Base-by-base conservation (phyloP, 2,329 filamentous ascomycete genomes). In the Domatiomyces catenatus region DNA sequence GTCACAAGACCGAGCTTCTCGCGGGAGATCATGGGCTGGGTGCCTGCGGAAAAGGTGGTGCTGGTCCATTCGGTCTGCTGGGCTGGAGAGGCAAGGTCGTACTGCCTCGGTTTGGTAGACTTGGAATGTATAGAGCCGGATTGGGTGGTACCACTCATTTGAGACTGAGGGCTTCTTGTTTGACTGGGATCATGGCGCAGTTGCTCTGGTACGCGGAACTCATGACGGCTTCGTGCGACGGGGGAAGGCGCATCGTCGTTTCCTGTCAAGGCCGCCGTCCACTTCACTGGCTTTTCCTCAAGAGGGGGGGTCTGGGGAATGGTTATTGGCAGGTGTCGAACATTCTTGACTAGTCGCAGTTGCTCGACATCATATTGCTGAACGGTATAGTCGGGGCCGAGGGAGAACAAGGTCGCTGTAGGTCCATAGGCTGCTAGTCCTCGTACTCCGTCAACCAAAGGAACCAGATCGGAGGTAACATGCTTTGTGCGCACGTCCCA, bases 401-500 rank as follows among this genome's bases (percentile, higher is more conserved):
- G 71, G 0, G 90, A 95, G 68, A 98, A 98, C 20, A 98, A 75
- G 5, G 79, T 85, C n/a, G 90, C 90, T 5, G 84, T 88, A 0
- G 89, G 84, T 1, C 90, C 92, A 65, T 92, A 94, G 54, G 89
- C 84, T 44, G 89, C 84, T 44, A 98, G 76, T 15, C 86, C 90
- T 55, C 79, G 78, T 52, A 95, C 78, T 57, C 83, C 80, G 39
- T 92, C 83, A 5, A 89, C 75, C 1, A 88, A 95, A 5, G 89
- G 88, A 51, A 96, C 85, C 52, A 79, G 76, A 61, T 95, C 89
- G 66, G 81, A 93, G 2, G 87, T 89, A 59, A 98, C 88, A 63
- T 94, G 83, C 65, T 96, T 96, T n/a, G 92, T 98, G 56, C 89
- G 79, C 44, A 98, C 92, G 72, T 98, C 92, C 90, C 92, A 98